These are phyloP conservation scores for Coemansia sp. DNA, from an alignment of 192 early-diverging fungal genomes.

Conservation along the genomic window DNA sequence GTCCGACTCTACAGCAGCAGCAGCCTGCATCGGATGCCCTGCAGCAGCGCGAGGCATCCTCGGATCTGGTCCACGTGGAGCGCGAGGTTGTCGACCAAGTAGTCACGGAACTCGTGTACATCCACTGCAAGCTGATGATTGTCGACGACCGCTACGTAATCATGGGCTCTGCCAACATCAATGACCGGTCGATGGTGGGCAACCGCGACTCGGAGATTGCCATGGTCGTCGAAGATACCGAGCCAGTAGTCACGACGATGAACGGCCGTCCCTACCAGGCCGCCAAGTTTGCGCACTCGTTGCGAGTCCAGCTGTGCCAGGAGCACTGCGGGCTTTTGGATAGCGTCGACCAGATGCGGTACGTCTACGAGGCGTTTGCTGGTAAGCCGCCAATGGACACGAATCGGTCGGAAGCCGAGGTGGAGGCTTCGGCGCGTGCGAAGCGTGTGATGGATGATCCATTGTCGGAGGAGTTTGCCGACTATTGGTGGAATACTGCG, in stretches of 20 bases:
- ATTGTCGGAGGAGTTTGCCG: slow-evolving; percentile 58
- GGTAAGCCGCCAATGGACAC: slow-evolving; percentile 40
- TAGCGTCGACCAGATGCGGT: slow-evolving; percentile 45
- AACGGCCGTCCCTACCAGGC: slow-evolving; percentile 72
- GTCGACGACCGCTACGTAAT: slow-evolving; percentile 80
- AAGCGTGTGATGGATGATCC: slow-evolving; percentile 62
- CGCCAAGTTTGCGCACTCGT: slow-evolving; percentile 66
- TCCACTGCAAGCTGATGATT: slow-evolving; percentile 86
- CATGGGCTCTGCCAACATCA: slow-evolving; percentile 86
- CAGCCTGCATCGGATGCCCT: slow-evolving; percentile 3
- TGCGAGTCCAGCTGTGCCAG: slow-evolving; percentile 73
- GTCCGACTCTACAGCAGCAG: not conserved
- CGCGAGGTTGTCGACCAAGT: slow-evolving; percentile 44
- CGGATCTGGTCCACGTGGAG: slow-evolving; percentile 17
- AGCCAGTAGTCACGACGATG: slow-evolving; percentile 67
- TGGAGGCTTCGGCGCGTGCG: not conserved
- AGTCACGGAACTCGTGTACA: slow-evolving; percentile 81
- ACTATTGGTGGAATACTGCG: slow-evolving; percentile 65
- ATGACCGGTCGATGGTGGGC: slow-evolving; percentile 87
- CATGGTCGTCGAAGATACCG: slow-evolving; percentile 73
- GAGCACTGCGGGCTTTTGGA: slow-evolving; percentile 78
- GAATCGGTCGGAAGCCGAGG: slow-evolving; percentile 8
- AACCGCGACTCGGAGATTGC: slow-evolving; percentile 88
- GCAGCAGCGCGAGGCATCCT: not conserved
- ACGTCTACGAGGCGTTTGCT: slow-evolving; percentile 40